These are phyloP conservation scores for Lizonia empirigonia DNA, from an alignment of 2,329 filamentous ascomycete species.

Conservation along the genomic window DNA sequence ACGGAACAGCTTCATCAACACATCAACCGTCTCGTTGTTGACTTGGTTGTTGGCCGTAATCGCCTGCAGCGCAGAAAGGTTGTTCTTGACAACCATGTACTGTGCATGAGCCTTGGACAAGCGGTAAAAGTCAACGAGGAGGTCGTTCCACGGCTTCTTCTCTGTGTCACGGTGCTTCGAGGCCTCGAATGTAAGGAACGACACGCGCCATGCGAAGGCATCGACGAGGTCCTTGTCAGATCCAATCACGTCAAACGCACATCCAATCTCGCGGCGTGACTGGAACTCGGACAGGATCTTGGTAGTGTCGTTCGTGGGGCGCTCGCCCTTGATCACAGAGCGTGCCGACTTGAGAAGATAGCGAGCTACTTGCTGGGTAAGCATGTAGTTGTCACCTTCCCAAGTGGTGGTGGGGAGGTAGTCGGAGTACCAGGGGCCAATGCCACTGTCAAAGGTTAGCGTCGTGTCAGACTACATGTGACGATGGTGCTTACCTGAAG, in stretches of 20 bases:
- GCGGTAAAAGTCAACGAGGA: conserved; percentile 79
- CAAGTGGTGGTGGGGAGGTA: conserved; percentile 74
- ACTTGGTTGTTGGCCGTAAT: conserved; percentile 59
- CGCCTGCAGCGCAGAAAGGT: conserved; percentile 71
- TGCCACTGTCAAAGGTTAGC: conserved; percentile 57
- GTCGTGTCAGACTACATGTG: neutral
- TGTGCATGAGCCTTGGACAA: conserved; percentile 76
- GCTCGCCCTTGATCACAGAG: conserved; percentile 68
- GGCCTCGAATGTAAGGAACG: conserved; percentile 76
- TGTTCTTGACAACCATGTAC: conserved; percentile 79
- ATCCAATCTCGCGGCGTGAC: conserved; percentile 69
- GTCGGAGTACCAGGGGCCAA: conserved; percentile 75
- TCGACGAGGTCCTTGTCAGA: conserved; percentile 72
- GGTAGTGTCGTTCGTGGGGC: conserved; percentile 70
- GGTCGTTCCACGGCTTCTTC: conserved; percentile 75
- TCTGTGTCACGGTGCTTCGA: conserved; percentile 75
- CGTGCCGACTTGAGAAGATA: conserved; percentile 79
- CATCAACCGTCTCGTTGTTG: conserved; percentile 60
- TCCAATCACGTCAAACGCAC: conserved; percentile 75
- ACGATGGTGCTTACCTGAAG: conserved; percentile 55
- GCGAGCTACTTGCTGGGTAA: conserved; percentile 77
- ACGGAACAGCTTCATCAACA: conserved; percentile 71
- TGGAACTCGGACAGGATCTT: conserved; percentile 70
- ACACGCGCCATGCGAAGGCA: conserved; percentile 76
- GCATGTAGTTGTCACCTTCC: conserved; percentile 84